phyloP scores from a whole-genome alignment of 257 asterid species.

The Coffea eugenioides region DNA sequence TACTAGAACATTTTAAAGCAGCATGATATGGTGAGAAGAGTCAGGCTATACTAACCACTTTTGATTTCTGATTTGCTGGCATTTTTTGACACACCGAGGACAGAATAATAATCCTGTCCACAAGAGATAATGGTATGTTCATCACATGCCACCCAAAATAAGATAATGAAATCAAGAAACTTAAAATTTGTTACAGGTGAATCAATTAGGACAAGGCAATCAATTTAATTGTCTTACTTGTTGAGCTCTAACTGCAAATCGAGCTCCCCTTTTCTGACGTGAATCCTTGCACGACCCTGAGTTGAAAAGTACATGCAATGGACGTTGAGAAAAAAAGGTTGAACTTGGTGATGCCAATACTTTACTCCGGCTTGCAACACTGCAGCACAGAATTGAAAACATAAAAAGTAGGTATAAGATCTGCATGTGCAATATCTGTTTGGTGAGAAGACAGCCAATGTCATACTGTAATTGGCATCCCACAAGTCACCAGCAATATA shows the following conservation, averaged over 20 bases:
- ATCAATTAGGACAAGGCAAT: not conserved
- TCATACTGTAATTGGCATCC: not conserved
- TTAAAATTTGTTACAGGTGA: not conserved
- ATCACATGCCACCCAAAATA: conserved; percentile 5
- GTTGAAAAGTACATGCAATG: conserved; percentile 51
- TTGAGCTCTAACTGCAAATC: conserved; percentile 80
- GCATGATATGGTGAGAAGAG: not conserved
- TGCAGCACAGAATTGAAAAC: conserved; percentile 37
- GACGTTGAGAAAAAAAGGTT: conserved; percentile 52
- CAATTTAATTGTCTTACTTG: conserved; percentile 45
- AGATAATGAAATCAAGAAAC: not conserved
- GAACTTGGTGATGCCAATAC: conserved; percentile 67
- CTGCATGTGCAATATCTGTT: not conserved
- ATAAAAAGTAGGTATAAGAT: not conserved
- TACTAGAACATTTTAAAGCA: not conserved
- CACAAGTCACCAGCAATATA: not conserved
- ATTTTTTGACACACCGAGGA: conserved; percentile 85
- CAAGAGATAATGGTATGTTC: not conserved
- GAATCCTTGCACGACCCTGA: conserved; percentile 39
- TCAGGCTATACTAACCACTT: conserved; percentile 58
- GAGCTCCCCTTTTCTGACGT: conserved; percentile 54
- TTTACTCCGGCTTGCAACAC: conserved; percentile 56
- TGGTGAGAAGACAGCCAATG: not conserved
- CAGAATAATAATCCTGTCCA: conserved; percentile 79
- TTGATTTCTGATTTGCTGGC: conserved; percentile 92